These are phyloP conservation scores for Myriosclerotinia scirpicola DNA, from an alignment of 2,329 filamentous ascomycete genomes.

Conservation along the genomic window DNA sequence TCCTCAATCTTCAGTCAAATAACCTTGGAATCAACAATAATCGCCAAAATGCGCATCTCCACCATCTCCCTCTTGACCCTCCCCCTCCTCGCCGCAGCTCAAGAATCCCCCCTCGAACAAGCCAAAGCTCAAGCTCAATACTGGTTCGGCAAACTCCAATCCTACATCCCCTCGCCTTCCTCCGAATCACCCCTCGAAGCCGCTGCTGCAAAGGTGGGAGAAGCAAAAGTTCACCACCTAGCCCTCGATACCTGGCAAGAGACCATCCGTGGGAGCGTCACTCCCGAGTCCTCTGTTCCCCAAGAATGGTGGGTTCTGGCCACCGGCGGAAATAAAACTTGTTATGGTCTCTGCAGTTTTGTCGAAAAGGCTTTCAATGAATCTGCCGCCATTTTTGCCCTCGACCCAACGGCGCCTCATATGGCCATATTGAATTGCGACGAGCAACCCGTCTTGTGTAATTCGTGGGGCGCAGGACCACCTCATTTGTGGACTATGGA, in stretches of 20 bases:
- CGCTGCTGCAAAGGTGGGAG: constrained; percentile 52
- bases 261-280: constrained; percentile 62
- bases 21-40: neutral
- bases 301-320: constrained; percentile 77
- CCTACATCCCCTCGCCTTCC: constrained; percentile 52
- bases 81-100: constrained; percentile 55
- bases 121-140: constrained; percentile 64
- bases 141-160: constrained; percentile 60
- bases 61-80: constrained; percentile 52
- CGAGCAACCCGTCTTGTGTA: constrained; percentile 71
- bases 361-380: constrained; percentile 67
- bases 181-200: constrained; percentile 42
- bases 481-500: constrained; percentile 67
- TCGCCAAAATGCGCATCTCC: constrained; percentile 56
- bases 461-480: constrained; percentile 66
- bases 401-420: constrained; percentile 61
- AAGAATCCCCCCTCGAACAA: constrained; percentile 53
- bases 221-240: constrained; percentile 55
- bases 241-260: constrained; percentile 71
- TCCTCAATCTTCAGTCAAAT: neutral
- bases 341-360: constrained; percentile 62
- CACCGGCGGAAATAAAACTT: constrained; percentile 76
- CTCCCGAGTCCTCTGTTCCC: constrained; percentile 56
- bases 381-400: constrained; percentile 62
- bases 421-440: constrained; percentile 74